A percentile compares a stretch with the other conserved stretches of the same genome.
phyloP scores from a whole-genome alignment of 75 land plant species.

The Gnetum montanum region DNA sequence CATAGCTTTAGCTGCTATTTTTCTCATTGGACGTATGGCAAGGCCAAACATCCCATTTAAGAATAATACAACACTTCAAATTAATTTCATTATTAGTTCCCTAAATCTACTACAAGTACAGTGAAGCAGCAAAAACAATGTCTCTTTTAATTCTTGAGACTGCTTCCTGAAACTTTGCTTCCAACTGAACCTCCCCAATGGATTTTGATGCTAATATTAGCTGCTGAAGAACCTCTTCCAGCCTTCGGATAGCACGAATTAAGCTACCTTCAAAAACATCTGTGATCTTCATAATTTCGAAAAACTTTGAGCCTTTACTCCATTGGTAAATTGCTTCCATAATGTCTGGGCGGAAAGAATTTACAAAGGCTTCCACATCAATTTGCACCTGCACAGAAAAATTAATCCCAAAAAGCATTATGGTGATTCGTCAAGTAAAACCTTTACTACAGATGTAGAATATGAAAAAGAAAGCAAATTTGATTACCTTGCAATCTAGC shows the following conservation, averaged over 20 bases:
- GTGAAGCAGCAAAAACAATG: constrained; percentile 90
- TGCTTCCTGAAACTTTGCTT: constrained; percentile 80
- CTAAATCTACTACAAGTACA: constrained; percentile 79
- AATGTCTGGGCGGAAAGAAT: constrained; percentile 79
- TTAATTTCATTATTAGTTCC: no score
- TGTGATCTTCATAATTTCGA: constrained; percentile 75
- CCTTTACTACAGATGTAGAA: no score
- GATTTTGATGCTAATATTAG: constrained; percentile 67
- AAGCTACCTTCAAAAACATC: constrained; percentile 89
- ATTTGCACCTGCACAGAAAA: constrained; percentile 47
- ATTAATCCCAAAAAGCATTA: no score
- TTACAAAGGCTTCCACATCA: constrained; percentile 80
- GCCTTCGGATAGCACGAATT: constrained; percentile 80
- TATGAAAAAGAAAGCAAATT: background rate
- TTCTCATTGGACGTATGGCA: no score
- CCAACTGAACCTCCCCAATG: constrained; percentile 78
- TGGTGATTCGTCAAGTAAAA: no score
- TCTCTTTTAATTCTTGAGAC: constrained; percentile 73
- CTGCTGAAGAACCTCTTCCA: constrained; percentile 96
- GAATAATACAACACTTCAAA: no score
- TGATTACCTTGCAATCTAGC: constrained; percentile 85
- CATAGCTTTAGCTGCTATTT: no score
- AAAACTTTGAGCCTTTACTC: constrained; percentile 85
- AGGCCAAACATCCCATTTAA: no score
- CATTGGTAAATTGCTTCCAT: constrained; percentile 94